Conservation (phyloP, 176 grass and related monocot genomes). For the Coix lacrymajobi region DNA sequence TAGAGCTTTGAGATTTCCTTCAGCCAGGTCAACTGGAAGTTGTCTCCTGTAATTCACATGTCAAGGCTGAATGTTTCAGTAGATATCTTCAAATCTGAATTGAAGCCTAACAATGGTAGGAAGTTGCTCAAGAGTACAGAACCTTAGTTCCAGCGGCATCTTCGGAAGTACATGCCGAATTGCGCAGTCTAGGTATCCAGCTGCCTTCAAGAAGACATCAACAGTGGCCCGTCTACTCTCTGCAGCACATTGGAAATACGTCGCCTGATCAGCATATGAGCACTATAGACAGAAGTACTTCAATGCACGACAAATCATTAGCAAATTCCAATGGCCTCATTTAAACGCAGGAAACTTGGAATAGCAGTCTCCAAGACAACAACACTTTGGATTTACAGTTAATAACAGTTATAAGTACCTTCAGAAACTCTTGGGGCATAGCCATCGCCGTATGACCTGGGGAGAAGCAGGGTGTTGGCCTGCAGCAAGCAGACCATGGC, state of each 20-base stretch:
- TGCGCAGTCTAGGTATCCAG: constrained; percentile 85
- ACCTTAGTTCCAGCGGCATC: constrained; percentile 69
- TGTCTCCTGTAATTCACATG: constrained; percentile 63
- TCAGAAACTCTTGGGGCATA: constrained; percentile 77
- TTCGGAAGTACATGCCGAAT: constrained; percentile 75
- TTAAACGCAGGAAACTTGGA: not conserved
- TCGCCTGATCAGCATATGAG: not conserved
- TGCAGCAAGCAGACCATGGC: constrained; percentile 76
- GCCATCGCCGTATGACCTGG: constrained; percentile 69
- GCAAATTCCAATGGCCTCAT: not conserved
- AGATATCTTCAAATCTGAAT: not conserved
- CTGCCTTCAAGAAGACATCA: constrained; percentile 91
- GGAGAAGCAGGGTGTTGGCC: constrained; percentile 83
- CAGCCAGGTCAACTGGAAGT: constrained; percentile 78
- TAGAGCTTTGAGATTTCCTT: constrained; percentile 84
- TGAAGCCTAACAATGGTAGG: not conserved
- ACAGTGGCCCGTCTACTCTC: constrained; percentile 73
- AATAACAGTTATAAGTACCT: constrained; percentile 35
- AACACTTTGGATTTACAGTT: not conserved
- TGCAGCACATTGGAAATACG: constrained; percentile 25
- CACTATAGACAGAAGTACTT: not conserved
- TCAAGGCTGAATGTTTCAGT: not conserved
- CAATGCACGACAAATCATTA: not conserved
- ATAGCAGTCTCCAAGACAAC: not conserved
- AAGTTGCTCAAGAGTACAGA: not conserved